Conservation (phyloP, 2,329 filamentous ascomycete genomes). For the Leptographium lundbergii region DNA sequence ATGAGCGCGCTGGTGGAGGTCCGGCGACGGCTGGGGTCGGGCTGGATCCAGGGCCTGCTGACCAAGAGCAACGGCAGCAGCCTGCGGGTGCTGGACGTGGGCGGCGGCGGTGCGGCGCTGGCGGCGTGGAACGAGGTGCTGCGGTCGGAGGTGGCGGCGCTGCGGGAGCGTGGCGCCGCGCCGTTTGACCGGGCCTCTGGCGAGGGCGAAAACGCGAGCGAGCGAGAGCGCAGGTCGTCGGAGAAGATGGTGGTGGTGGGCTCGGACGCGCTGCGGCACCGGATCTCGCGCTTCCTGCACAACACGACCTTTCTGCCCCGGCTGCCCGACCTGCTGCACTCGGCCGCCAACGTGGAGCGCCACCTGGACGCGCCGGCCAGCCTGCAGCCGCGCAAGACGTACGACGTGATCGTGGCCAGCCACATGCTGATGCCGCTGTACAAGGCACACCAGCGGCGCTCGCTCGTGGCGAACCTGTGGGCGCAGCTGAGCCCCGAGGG, state of each 20-base stretch:
- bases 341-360: slow-evolving; percentile 43
- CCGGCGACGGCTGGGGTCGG: slow-evolving; percentile 55
- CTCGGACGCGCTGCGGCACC: slow-evolving; percentile 60
- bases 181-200: slow-evolving; percentile 35
- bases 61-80: slow-evolving; percentile 41
- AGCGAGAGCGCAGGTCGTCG: slow-evolving; percentile 30
- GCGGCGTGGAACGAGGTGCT: slow-evolving; percentile 69
- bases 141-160: slow-evolving; percentile 66
- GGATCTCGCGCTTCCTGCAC: slow-evolving; percentile 64
- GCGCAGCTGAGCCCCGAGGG: slow-evolving; percentile 70
- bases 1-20: slow-evolving; percentile 60
- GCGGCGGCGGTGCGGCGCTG: slow-evolving; percentile 59
- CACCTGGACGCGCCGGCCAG: slow-evolving; percentile 44
- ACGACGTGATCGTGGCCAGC: slow-evolving; percentile 81
- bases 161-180: slow-evolving; percentile 49
- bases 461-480: slow-evolving; percentile 82
- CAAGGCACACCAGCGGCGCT: slow-evolving; percentile 64
- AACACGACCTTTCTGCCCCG: slow-evolving; percentile 88
- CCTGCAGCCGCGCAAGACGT: slow-evolving; percentile 56
- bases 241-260: slow-evolving; percentile 73
- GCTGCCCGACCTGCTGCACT: slow-evolving; percentile 73
- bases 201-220: slow-evolving; percentile 29
- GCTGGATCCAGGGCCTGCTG: slow-evolving; percentile 56
- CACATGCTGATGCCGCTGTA: slow-evolving; percentile 67
- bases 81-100: slow-evolving; percentile 60